These are phyloP conservation scores for Chaetomiaceae sp. DNA, from an alignment of 2,329 filamentous ascomycete species.

Conservation along the genomic window DNA sequence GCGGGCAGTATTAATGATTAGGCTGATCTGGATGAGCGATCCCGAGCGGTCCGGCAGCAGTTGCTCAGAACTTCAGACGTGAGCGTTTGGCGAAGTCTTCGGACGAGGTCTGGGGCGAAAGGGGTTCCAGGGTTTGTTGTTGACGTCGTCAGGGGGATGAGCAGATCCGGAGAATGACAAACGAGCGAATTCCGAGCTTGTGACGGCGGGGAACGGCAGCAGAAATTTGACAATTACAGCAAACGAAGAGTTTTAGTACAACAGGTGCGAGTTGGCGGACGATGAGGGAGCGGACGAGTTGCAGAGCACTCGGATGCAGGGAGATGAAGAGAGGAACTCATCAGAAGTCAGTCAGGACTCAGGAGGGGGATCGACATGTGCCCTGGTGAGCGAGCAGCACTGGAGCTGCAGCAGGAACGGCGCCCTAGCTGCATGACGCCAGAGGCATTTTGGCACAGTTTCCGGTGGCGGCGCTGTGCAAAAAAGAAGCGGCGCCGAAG, in stretches of 20 bases:
- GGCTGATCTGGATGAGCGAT: conserved; percentile 18
- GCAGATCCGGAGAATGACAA: not conserved
- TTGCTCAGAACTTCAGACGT: not conserved
- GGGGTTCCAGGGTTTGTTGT: not conserved
- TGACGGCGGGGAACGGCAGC: too few relatives aligned
- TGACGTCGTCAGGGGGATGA: not conserved
- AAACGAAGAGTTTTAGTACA: not conserved
- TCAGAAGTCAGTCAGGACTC: not conserved
- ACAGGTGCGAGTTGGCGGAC: not conserved
- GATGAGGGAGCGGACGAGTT: conserved; percentile 5
- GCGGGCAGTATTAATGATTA: conserved; percentile 24
- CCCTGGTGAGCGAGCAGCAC: not conserved
- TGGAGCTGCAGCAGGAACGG: not conserved
- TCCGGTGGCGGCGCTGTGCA: conserved; percentile 3
- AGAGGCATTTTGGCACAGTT: conserved; percentile 10
- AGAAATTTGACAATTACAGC: not conserved
- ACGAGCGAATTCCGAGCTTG: not conserved
- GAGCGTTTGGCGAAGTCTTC: conserved; percentile 3
- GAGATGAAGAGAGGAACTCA: not conserved
- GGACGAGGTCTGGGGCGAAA: conserved; percentile 9
- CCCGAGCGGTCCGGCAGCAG: not conserved
- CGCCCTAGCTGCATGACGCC: conserved; percentile 18
- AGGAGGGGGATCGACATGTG: not conserved
- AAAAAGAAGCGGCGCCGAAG: conserved; percentile 9
- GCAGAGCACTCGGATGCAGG: not conserved